Conservation (phyloP, 306 rosid species). For the Quercus variabilis region DNA sequence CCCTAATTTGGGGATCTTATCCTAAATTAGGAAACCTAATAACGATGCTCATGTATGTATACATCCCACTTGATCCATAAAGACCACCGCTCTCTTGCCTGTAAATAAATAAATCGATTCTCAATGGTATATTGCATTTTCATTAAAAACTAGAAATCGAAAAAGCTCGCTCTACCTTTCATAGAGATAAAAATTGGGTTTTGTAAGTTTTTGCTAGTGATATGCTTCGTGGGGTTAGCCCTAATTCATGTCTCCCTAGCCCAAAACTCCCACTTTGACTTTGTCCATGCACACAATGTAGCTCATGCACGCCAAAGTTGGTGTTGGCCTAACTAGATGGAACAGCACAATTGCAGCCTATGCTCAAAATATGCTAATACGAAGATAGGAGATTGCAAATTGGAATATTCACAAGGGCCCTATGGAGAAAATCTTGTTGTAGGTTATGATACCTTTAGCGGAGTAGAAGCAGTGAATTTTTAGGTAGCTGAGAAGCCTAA, state of each 20-base stretch:
- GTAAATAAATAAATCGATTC: background rate
- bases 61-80: background rate
- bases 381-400: constrained; percentile 17
- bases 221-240: background rate
- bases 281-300: constrained; percentile 49
- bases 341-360: constrained; percentile 40
- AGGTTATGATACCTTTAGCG: constrained; percentile 34
- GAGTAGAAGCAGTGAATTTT: constrained; percentile 38
- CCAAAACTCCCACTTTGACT: constrained; percentile 33
- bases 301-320: constrained; percentile 43
- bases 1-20: too few species aligned
- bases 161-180: background rate
- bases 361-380: constrained; percentile 50
- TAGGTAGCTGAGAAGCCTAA: constrained; percentile 54
- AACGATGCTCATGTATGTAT: background rate
- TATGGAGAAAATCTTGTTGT: constrained; percentile 57
- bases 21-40: too few species aligned
- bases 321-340: constrained; percentile 52
- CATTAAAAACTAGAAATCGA: too few species aligned
- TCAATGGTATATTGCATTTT: background rate
- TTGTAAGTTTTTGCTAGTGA: background rate
- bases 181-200: background rate
- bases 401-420: constrained; percentile 59
- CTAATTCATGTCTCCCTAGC: constrained; percentile 6
- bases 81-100: background rate